Evolutionary conservation across 2,329 filamentous ascomycete genomes (phyloP), one percentile per base, ranked within the genome.

Genomic region (Parastagonospora nodorum): DNA sequence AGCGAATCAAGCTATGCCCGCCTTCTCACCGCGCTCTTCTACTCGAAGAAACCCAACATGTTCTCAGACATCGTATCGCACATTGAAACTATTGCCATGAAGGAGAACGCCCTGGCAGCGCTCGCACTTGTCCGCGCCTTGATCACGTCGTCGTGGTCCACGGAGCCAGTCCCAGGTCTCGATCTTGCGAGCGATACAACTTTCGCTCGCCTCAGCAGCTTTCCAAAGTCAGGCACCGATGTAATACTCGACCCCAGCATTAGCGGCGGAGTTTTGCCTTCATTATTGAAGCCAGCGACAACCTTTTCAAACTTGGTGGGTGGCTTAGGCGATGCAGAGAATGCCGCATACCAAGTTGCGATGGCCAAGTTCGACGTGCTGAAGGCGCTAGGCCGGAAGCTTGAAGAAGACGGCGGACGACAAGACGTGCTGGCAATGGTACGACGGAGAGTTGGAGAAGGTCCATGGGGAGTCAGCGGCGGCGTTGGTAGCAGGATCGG

Each of bases 231-330:
- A 3, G 82, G 83, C 2, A 64, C 79, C 16, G 78, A 80, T 60
- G 76, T 82, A 1, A 74, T 84, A 8, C 74, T 85, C 12, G 76
- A 80, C 2, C 81, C 82, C 0, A 66, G 79, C 73, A 41, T 81
- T 75, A 39, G 73, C 78, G 50, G 79, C 73, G 45, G 75, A 2
- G 74, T 84, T 0, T 66, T 86, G 0, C 83, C 83, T 0, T 84
- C 81, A 58, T 72, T 86, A 2, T 77, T 86, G 48, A 81, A 80
- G 46, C 82, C 82, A 2, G 78, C 83, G 1, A 79, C 80, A 28
- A 80, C 79, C 0, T 84, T 83, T 52, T 78, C 79, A 10, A 83
- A 83, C 46, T 75, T 85, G n/a, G 82, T 84, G 0, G 82, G 80
- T 11, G 83, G 83, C 8, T 74, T 78, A 8, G 82, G 80, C 2